A percentile compares a stretch with the other conserved stretches of the same genome.
Conservation (phyloP, 176 grass and related monocot genomes). For the bread wheat (Triticum aestivum) region IWGSC_CS_RefSeq_v2.1 NC_057802.1:577456842-577457341, state of each 20-base stretch:
- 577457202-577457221: no score
- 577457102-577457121: not conserved
- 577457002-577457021: not conserved
- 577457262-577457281: not conserved
- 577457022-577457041: not conserved
- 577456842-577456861: slow-evolving; percentile 95
- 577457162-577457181: no score
- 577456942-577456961: not conserved
- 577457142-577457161: not conserved
- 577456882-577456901: slow-evolving; percentile 99
- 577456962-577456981: not conserved
- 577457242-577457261: not conserved
- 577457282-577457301: not conserved
- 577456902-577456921: slow-evolving; percentile 99
- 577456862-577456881: slow-evolving; percentile 98
- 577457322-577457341: slow-evolving; percentile 13
- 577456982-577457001: not conserved
- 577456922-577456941: slow-evolving; percentile 96
- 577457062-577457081: not conserved
- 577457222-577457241: not conserved
- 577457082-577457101: not conserved
- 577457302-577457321: not conserved
- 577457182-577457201: no score
- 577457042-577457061: not conserved
- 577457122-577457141: not conserved